Evolutionary conservation across 495 filamentous ascomycete species (phyloP).

Genomic region (Penicillium diatomitis): DNA sequence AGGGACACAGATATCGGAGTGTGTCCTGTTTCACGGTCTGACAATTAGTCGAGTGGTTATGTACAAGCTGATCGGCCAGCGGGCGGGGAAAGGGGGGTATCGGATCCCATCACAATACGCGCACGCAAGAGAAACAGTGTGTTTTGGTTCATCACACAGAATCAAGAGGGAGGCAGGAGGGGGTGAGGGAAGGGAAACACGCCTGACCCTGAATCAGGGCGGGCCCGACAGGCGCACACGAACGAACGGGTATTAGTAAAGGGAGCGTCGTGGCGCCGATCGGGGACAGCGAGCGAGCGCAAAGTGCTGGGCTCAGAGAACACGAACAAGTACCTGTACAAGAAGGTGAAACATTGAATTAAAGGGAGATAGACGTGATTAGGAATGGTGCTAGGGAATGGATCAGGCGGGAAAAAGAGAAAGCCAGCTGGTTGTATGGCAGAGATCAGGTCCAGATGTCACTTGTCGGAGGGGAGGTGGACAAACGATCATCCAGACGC

Average conservation of each 20-base stretch:
- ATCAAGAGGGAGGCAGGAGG: not conserved
- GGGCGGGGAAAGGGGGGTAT: constrained; percentile 7
- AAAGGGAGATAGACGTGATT: constrained; percentile 26
- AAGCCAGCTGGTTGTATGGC: constrained; percentile 10
- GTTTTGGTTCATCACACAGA: not conserved
- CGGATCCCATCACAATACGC: constrained; percentile 1
- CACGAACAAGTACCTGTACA: constrained; percentile 22
- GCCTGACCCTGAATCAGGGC: constrained; percentile 4
- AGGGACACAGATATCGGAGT: constrained; percentile 1
- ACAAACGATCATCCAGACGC: too few species aligned
- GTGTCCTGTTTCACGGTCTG: constrained; percentile 12
- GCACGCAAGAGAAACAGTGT: constrained; percentile 6
- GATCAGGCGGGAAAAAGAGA: constrained; percentile 9
- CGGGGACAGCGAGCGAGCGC: constrained; percentile 16
- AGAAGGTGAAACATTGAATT: constrained; percentile 24
- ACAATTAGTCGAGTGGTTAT: constrained; percentile 17
- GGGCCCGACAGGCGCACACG: not conserved
- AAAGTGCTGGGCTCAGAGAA: not conserved
- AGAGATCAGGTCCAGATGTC: constrained; percentile 2
- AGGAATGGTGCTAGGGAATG: constrained; percentile 13
- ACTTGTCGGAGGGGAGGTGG: not conserved
- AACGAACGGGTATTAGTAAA: constrained; percentile 3
- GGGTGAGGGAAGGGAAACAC: constrained; percentile 5
- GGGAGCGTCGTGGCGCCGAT: constrained; percentile 19
- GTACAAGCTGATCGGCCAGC: constrained; percentile 32